Evolutionary conservation across 208 protist species (phyloP).

Genomic region (Porcisia hertigi): DNA sequence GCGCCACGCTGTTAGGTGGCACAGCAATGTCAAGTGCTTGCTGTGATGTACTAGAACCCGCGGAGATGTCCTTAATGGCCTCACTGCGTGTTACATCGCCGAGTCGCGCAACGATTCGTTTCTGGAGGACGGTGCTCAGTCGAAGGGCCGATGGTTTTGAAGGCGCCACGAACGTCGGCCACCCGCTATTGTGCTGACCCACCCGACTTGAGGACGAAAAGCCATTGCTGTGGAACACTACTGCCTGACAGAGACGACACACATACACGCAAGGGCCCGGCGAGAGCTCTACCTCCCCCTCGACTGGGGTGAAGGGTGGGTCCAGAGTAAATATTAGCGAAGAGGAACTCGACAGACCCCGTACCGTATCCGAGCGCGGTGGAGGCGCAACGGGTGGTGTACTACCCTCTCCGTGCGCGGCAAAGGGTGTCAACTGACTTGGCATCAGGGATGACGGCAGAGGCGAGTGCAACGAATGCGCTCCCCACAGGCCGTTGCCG

Average conservation of each 20-base stretch:
- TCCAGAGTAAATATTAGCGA: conserved; percentile 31
- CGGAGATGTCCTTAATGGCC: not conserved
- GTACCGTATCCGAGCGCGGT: not conserved
- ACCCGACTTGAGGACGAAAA: conserved; percentile 17
- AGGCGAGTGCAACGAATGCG: not conserved
- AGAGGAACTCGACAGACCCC: not conserved
- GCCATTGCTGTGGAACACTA: conserved; percentile 33
- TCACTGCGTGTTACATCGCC: not conserved
- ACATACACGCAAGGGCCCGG: conserved; percentile 23
- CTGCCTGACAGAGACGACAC: conserved; percentile 34
- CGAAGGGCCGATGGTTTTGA: conserved; percentile 9
- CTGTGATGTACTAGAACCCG: not conserved
- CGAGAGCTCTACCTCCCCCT: conserved; percentile 23
- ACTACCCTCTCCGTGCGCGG: not conserved
- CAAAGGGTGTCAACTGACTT: not conserved
- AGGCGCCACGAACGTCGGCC: conserved; percentile 50
- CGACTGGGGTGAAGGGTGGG: conserved; percentile 52
- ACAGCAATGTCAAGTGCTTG: conserved; percentile 7
- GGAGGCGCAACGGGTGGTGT: not conserved
- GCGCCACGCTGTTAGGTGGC: conserved; percentile 11
- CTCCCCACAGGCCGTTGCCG: not conserved
- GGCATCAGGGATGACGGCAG: not conserved
- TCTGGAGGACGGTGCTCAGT: conserved; percentile 36
- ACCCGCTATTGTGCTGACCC: conserved; percentile 37
- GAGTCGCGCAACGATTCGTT: conserved; percentile 9